Base-by-base conservation (phyloP, 768 basidiomycete species). In the Melanogaster broomeanus region DNA sequence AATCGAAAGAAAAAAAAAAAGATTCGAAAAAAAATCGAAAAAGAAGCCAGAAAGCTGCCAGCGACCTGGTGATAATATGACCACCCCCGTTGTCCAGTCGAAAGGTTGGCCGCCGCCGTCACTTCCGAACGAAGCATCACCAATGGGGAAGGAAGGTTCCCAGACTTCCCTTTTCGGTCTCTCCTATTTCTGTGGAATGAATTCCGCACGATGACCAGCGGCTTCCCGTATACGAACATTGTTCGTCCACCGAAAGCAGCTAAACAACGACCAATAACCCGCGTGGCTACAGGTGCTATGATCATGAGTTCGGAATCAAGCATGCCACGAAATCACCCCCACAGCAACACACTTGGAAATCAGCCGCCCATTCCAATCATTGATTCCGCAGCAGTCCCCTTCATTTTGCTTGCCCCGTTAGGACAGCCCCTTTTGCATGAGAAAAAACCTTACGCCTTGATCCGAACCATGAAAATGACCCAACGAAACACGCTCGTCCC, bases 261-360 rank as follows among this genome's bases (percentile, higher is more conserved):
- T 11, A 8, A 37, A 11, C 31, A 31, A 31, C 28, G 11, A 13
- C 30, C 7, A 11, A n/a, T n/a, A 21, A 39, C n/a, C 12, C 48
- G n/a, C 39, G 41, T 47, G 47, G 48, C 35, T n/a, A 21, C 22
- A 21, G 15, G 37, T 41, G 41, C 35, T 27, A 28, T n/a, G n/a
- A n/a, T 42, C 47, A 54, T 46, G 59, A 61, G 51, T 53, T 61
- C 24, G 33, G 48, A 28, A 22, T 18, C 50, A 6, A n/a, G n/a
- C n/a, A 60, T 60, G 54, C 44, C 55, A 57, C 49, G 42, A 47
- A 49, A 19, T 50, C 27, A 48, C 21, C 3, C 19, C 48, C 47
- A 55, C 54, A 42, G 31, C n/a, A n/a, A n/a, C 35, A 28, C 16
- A 19, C n/a, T n/a, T n/a, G 7, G 5, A 37, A 18, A 9, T 8